These are phyloP conservation scores for Inga laurina DNA, from an alignment of 306 rosid species.

Conservation along the genomic window DNA sequence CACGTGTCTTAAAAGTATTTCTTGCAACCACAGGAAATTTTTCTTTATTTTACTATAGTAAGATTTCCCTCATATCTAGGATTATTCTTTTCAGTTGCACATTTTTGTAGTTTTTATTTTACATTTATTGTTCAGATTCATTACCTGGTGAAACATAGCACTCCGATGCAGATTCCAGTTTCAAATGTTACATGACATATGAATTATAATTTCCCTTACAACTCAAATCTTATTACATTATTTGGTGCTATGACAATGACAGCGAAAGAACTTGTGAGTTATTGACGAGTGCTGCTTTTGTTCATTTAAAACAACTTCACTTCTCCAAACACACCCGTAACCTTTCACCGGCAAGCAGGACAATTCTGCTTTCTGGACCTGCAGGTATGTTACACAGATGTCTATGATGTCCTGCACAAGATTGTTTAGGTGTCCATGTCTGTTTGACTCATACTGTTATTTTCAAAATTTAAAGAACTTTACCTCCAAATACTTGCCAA, in stretches of 20 bases:
- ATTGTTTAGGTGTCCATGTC: background rate
- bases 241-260: conserved; percentile 33
- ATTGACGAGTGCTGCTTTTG: conserved; percentile 75
- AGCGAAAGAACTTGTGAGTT: conserved; percentile 70
- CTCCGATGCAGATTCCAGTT: conserved; percentile 22
- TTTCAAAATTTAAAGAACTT: conserved; percentile 53
- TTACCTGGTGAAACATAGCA: conserved; percentile 11
- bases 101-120: conserved; percentile 9
- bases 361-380: conserved; percentile 91
- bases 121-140: background rate
- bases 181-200: background rate
- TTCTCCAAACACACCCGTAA: conserved; percentile 75
- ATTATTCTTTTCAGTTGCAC: conserved; percentile 3
- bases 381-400: conserved; percentile 52
- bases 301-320: conserved; percentile 72
- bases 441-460: conserved; percentile 19
- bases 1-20: background rate
- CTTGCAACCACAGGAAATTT: background rate
- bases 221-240: conserved; percentile 6
- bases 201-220: background rate
- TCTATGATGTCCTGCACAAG: background rate
- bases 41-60: background rate
- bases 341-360: conserved; percentile 86
- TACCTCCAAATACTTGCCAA: conserved; percentile 87
- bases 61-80: background rate